These are phyloP conservation scores for Sporormia fimetaria DNA, from an alignment of 495 filamentous ascomycete species.

Conservation along the genomic window DNA sequence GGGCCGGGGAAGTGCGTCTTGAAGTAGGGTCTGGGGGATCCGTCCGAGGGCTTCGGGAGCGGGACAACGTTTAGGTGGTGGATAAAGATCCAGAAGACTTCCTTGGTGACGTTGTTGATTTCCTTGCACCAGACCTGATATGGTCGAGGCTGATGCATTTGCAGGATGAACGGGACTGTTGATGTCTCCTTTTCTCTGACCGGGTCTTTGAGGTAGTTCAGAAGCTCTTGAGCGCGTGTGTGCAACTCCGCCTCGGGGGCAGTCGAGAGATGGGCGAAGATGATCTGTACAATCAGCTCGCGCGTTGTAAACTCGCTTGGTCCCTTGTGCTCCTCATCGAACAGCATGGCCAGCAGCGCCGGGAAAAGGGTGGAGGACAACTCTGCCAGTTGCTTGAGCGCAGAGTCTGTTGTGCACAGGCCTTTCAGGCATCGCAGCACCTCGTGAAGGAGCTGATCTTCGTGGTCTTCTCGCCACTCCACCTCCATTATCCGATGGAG, in stretches of 20 bases:
- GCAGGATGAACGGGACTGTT: slow-evolving; percentile 73
- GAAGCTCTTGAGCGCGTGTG: slow-evolving; percentile 52
- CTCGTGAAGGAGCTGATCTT: slow-evolving; percentile 86
- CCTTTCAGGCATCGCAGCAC: slow-evolving; percentile 88
- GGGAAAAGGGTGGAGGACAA: slow-evolving; percentile 79
- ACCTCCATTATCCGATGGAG: slow-evolving; percentile 84
- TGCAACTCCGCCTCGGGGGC: slow-evolving; percentile 43
- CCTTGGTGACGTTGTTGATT: slow-evolving; percentile 82
- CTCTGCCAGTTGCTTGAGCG: slow-evolving; percentile 64
- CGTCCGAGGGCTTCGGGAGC: slow-evolving; percentile 30
- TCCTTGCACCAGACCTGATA: slow-evolving; percentile 94
- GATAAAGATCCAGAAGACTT: slow-evolving; percentile 99
- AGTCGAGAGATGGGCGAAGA: slow-evolving; percentile 72
- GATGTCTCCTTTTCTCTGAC: slow-evolving; percentile 59
- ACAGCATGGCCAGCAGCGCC: slow-evolving; percentile 74
- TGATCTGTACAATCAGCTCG: slow-evolving; percentile 68
- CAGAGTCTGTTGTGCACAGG: slow-evolving; percentile 79
- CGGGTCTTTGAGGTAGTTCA: slow-evolving; percentile 74
- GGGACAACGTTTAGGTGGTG: slow-evolving; percentile 85
- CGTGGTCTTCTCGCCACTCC: slow-evolving; percentile 97
- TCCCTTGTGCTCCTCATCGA: slow-evolving; percentile 93
- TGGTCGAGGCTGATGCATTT: slow-evolving; percentile 76
- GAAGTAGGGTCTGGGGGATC: slow-evolving; percentile 40
- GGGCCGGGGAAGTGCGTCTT: slow-evolving; percentile 73
- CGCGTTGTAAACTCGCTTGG: slow-evolving; percentile 92